Evolutionary conservation across 805 yeast species (phyloP).

Genomic region (Starmerella scarabaei): DNA sequence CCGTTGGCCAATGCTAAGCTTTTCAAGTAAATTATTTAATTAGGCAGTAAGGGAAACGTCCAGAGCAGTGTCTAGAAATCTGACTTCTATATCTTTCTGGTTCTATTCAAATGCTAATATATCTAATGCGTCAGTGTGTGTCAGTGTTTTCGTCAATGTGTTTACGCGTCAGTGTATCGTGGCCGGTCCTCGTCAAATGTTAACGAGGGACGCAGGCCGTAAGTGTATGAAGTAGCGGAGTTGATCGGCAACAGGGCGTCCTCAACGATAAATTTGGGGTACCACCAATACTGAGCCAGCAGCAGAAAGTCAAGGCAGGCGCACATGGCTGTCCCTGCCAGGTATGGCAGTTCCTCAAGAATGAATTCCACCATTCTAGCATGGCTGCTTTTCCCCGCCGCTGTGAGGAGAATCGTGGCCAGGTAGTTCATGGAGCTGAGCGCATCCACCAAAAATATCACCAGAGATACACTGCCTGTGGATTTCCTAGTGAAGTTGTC

Average conservation of each 20-base stretch:
- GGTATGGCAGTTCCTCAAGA: slow-evolving; percentile 24
- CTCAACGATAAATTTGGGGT: slow-evolving; percentile 16
- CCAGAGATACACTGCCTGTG: slow-evolving; percentile 30
- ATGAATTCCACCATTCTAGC: slow-evolving; percentile 20
- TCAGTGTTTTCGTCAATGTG: no score
- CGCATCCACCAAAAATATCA: slow-evolving; percentile 24
- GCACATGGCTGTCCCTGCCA: slow-evolving; percentile 22
- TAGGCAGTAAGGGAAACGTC: no score
- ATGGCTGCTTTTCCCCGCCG: slow-evolving; percentile 7
- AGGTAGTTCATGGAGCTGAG: slow-evolving; percentile 22
- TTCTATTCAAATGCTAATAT: no score
- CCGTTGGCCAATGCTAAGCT: slow-evolving; percentile 69
- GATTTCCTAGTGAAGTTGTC: slow-evolving; percentile 30
- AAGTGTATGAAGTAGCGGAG: background rate
- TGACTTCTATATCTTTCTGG: no score
- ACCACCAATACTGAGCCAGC: slow-evolving; percentile 21
- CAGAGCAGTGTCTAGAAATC: background rate
- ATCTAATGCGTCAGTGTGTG: no score
- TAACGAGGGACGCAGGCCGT: background rate
- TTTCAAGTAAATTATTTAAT: slow-evolving; percentile 48
- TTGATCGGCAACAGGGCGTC: slow-evolving; percentile 1
- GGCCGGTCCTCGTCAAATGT: no score
- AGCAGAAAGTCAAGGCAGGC: slow-evolving; percentile 21
- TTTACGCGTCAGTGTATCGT: no score
- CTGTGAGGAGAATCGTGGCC: slow-evolving; percentile 23